Evolutionary conservation across 805 yeast species (phyloP), one percentile per base, ranked within the genome.

Genomic region (Soucietia sequanensis): DNA sequence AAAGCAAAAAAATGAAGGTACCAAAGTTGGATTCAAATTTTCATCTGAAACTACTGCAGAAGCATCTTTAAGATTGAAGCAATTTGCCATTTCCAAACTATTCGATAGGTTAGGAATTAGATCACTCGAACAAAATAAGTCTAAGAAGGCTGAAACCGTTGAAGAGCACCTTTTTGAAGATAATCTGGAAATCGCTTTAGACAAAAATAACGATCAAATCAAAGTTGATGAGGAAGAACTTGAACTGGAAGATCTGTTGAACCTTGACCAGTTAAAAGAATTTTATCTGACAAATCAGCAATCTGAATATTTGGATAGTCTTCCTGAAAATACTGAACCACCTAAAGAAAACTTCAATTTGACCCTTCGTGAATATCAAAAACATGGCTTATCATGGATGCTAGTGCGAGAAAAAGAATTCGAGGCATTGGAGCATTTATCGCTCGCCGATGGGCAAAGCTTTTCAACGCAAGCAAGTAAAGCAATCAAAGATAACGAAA

Each of bases 341-440:
- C 69, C 70, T 0, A 13, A 28, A 11, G 48, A 50, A 1, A 72
- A 74, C 35, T 84, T 89, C 48, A 68, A 67, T 6, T 47, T 90
- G 32, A 62, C 64, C 1, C 60, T 91, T 32, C 66, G 95, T 37
- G 75, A 79, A 1, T 91, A 91, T 55, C 98, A 91, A 58, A 80
- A 76, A 41, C 87, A 82, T 48, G 96, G 95, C 0, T 60, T 88
- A 20, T 78, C 90, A 1, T 89, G 96, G 96, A 82, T 89, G 91
- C 60, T 88, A n/a, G 72, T 79, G 21, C 67, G 91, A 37, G 96
- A 89, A 52, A 70, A 75, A 25, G 89, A 82, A 43, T 59, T 73
- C 41, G 72, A 59, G n/a, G 35, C 56, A 10, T 55, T 76, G 20
- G 75, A 70, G 9, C 23, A 37, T 35, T 63, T 61, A 27, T 41